Evolutionary conservation across 768 basidiomycete genomes (phyloP).

Genomic region (Naematelia aurantialba): DNA sequence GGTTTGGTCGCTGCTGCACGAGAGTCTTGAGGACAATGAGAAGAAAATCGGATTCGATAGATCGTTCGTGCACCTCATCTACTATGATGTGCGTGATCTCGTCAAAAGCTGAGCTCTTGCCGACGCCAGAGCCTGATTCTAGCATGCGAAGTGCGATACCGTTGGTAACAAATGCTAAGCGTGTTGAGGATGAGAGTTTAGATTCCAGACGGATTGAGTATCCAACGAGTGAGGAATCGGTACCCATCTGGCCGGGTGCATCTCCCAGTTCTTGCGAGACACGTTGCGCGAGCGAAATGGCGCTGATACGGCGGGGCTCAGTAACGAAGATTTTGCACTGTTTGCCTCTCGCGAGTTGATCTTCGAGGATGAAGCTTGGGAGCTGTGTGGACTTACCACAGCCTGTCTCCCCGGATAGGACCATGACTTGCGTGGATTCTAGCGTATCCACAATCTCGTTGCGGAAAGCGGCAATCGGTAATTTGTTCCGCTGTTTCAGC

Average conservation of each 20-base stretch:
- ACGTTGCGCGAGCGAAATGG: conserved; percentile 89
- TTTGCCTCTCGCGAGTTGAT: conserved; percentile 72
- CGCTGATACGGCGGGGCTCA: conserved; percentile 91
- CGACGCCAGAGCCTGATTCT: conserved; percentile 71
- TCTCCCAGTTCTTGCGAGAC: conserved; percentile 93
- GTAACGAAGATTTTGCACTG: conserved; percentile 90
- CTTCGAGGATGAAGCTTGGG: conserved; percentile 87
- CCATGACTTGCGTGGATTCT: conserved; percentile 73
- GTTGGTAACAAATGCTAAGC: conserved; percentile 73
- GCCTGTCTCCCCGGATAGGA: conserved; percentile 78
- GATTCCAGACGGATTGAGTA: conserved; percentile 93
- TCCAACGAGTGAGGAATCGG: conserved; percentile 73
- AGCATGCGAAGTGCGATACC: conserved; percentile 96
- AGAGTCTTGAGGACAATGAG: conserved; percentile 87
- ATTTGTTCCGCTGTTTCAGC: conserved; percentile 71
- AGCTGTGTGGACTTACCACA: conserved; percentile 97
- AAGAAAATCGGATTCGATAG: conserved; percentile 95
- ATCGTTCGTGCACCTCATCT: conserved; percentile 96
- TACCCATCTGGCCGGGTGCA: conserved; percentile 67
- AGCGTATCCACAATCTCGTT: conserved; percentile 66
- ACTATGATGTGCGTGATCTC: conserved; percentile 97
- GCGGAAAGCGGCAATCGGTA: conserved; percentile 84
- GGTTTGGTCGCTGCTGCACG: conserved; percentile 66
- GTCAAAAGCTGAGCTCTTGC: conserved; percentile 70
- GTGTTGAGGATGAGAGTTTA: conserved; percentile 71